A percentile compares a stretch with the other conserved stretches of the same genome.
phyloP scores from a whole-genome alignment of 2,329 filamentous ascomycete species.

The Trichoderma sp. region DNA sequence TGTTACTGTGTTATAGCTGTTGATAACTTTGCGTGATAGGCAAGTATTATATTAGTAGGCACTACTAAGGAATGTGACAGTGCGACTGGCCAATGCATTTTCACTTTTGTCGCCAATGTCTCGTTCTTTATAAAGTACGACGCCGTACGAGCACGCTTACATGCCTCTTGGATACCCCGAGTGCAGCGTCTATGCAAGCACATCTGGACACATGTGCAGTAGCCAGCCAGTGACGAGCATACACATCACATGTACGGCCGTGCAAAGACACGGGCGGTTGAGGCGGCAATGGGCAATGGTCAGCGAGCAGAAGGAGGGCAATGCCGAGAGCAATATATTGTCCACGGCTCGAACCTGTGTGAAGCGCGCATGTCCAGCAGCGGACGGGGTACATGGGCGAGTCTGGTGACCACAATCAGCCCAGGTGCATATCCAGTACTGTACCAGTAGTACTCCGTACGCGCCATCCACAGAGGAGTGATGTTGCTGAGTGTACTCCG shows the following conservation, averaged over 20 bases:
- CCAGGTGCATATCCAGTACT: background rate
- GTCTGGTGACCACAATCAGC: conserved; percentile 12
- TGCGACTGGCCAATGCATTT: background rate
- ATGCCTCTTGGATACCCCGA: background rate
- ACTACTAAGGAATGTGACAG: too few species aligned
- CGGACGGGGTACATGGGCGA: background rate
- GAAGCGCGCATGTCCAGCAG: background rate
- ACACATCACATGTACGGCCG: conserved; percentile 10
- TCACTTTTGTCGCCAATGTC: background rate
- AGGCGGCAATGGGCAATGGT: background rate
- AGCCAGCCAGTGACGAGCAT: conserved; percentile 13
- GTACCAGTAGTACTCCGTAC: too few species aligned
- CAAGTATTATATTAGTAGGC: background rate
- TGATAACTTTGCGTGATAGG: background rate
- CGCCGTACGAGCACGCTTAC: background rate
- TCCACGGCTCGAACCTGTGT: background rate
- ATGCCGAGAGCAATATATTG: background rate
- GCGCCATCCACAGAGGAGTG: too few species aligned
- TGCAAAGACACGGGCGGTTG: background rate
- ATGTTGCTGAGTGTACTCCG: too few species aligned
- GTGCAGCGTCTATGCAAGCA: background rate
- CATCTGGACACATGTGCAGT: background rate
- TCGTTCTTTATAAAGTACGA: background rate
- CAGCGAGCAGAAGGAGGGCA: background rate
- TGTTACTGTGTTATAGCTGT: background rate